Evolutionary conservation across 2,329 filamentous ascomycete genomes (phyloP), one percentile per base, ranked within the genome.

Genomic region (Colletotrichum kahawae): DNA sequence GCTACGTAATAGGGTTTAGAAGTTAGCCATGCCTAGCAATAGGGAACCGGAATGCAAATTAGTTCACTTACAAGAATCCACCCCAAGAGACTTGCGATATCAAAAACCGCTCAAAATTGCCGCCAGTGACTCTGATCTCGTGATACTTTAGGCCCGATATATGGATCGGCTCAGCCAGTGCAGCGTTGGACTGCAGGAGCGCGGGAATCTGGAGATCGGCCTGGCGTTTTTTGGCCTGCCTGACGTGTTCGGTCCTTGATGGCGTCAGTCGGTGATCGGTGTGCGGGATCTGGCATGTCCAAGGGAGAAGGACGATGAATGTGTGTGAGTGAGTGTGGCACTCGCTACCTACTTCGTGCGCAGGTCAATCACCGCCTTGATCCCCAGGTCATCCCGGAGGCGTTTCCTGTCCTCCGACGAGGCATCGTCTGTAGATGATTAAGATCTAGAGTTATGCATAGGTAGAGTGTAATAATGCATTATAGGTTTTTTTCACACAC

Each of bases 291-390:
- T 74, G 27, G 59, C 70, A 74, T 68, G 38, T 27, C 31, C 14
- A 24, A 18, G 21, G 48, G 33, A 33, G 36, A 14, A 27, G 43
- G 43, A 48, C 43, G 43, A n/a, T 48, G n/a, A 48, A 62, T 8
- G 18, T 36, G 24, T 27, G 43, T 16, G 21, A 43, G 33, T 38
- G 34, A 33, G 27, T 71, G 48, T 48, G 29, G 29, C 57, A 51
- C 57, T 21, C 43, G 31, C 33, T 33, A 69, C 83, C 75, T 88
- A 95, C 92, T 93, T 92, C 76, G 95, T 95, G 71, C 95, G 91
- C 13, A 98, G 86, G 85, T 98, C 95, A 75, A 98, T 90, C 54
- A 98, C 90, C 4, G 92, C 95, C 78, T 88, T 90, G 77, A 98
- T 90, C 27, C 90, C 88, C 78, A 93, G 89, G 36, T 91, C 88